Conservation (phyloP, 2,329 filamentous ascomycete genomes). For the Fusarium algeriense region DNA sequence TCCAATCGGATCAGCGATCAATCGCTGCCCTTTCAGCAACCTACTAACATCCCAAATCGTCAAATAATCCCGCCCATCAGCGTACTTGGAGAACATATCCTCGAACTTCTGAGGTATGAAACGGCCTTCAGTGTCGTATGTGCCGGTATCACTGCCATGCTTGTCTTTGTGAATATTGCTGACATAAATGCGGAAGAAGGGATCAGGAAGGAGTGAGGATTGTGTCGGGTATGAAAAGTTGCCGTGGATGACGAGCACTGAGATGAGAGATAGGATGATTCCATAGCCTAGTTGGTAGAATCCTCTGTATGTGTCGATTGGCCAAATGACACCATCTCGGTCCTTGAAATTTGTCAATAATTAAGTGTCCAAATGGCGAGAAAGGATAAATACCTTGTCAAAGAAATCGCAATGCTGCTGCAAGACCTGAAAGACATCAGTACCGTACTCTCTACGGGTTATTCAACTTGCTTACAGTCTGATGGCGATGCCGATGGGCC, state of each 20-base stretch:
- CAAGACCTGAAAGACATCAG: background rate
- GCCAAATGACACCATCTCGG: background rate
- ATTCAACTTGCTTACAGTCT: fast-evolving
- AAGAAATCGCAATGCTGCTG: background rate
- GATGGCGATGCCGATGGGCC: fast-evolving
- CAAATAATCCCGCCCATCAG: background rate
- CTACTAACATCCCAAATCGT: background rate
- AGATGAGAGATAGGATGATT: fast-evolving
- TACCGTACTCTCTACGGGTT: fast-evolving
- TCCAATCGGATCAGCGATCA: background rate
- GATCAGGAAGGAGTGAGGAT: background rate
- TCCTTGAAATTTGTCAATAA: background rate
- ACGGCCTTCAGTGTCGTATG: fast-evolving
- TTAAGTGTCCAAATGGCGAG: fast-evolving
- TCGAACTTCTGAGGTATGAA: background rate
- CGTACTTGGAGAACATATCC: background rate
- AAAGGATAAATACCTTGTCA: fast-evolving
- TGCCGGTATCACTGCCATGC: background rate
- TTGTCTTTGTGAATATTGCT: background rate
- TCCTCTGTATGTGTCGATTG: fast-evolving
- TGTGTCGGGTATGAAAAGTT: background rate
- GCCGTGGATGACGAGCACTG: fast-evolving
- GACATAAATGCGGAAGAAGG: fast-evolving
- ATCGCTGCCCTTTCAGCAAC: fast-evolving
- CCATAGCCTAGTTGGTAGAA: background rate